These are phyloP conservation scores for Discostella stelligera DNA, from an alignment of 352 stramenopile species.

Conservation along the genomic window DNA sequence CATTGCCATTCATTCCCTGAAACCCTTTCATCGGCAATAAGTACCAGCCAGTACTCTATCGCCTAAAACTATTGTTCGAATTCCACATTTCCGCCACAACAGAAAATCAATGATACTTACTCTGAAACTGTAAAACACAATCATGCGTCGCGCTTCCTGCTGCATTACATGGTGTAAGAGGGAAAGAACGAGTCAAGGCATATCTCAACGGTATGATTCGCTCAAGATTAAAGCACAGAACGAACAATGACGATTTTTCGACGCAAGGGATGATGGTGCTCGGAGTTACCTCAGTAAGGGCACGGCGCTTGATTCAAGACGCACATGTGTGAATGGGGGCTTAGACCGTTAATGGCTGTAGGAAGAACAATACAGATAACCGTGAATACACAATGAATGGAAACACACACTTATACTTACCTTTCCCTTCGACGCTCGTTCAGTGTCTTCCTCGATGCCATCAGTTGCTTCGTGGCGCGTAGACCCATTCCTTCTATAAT, in stretches of 20 bases:
- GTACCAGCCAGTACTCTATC: too few species aligned
- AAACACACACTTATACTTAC: conserved; percentile 14
- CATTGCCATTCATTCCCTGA: too few species aligned
- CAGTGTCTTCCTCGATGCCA: conserved; percentile 34
- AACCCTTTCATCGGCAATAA: too few species aligned
- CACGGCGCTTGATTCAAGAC: conserved; percentile 3
- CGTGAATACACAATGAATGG: neutral
- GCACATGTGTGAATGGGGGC: conserved; percentile 11
- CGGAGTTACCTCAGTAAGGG: conserved; percentile 15
- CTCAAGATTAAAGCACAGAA: neutral
- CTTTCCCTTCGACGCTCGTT: conserved; percentile 13
- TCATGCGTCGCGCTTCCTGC: neutral
- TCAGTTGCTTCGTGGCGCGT: conserved; percentile 43
- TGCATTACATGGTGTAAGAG: neutral
- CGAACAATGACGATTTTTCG: neutral
- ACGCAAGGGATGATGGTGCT: conserved; percentile 1
- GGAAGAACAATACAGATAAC: conserved; percentile 1
- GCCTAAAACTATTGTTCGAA: neutral
- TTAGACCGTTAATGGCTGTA: conserved; percentile 8
- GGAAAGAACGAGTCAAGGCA: conserved; percentile 11
- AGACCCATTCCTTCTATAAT: conserved; percentile 46
- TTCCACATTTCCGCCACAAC: neutral
- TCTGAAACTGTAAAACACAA: neutral
- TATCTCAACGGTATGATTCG: neutral
- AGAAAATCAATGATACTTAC: conserved; percentile 16